Evolutionary conservation across 1,284 basidiomycete genomes (phyloP), one percentile per base, ranked within the genome.

Genomic region (Rhodofomes roseus): DNA sequence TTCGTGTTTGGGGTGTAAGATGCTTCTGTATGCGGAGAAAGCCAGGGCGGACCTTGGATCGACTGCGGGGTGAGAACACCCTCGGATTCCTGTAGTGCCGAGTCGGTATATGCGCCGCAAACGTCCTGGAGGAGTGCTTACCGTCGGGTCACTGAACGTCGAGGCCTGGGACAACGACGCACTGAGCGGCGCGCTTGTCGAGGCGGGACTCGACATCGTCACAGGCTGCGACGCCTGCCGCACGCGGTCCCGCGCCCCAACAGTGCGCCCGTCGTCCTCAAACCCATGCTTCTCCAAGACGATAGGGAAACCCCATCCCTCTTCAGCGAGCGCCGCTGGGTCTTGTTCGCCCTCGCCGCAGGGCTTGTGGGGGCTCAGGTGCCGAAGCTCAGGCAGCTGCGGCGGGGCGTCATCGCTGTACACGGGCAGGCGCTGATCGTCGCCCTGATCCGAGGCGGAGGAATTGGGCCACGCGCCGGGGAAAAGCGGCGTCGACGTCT

Each of bases 401-500:
- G 48, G 54, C n/a, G 54, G 54, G 14, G 44, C 34, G 39, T 60
- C 54, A 18, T 56, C 20, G 18, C 11, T 20, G 36, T 27, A 39
- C 14, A 25, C 39, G 20, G 53, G 27, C 14, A 52, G 25, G 31
- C 48, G 29, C 36, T 36, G 46, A 14, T 56, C 40, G 29, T 56
- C 40, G 44, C 59, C 57, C 39, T 63, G 50, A 48, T 61, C 54
- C 23, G 66, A 61, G n/a, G 60, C 46, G 18, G 67, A 66, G n/a
- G 46, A 14, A 39, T 60, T 65, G 14, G 71, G 70, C 71, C 70
- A 73, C 7, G 70, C 70, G 48, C 70, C 71, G 27, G 71, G 70
- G 34, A 70, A 59, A 56, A 65, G 65, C 1, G 71, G 70, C 9
- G 64, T 65, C 18, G 65, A 63, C 18, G 67, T 59, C 41, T 65